Evolutionary conservation across 257 asterid genomes (phyloP).

Genomic region (Apocynum venetum): DNA sequence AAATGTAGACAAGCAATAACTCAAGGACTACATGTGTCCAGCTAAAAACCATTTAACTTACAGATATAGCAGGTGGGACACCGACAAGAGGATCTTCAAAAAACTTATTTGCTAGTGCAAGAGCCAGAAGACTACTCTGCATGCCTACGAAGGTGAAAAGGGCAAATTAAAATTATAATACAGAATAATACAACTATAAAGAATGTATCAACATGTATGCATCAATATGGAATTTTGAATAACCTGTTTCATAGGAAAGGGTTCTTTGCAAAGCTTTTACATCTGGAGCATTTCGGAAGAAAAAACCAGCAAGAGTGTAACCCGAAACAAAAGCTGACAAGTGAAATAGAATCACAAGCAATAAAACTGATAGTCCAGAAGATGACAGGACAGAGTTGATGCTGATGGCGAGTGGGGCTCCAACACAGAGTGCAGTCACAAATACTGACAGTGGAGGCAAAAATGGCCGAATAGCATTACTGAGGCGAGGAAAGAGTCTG

Average conservation of each 20-base stretch:
- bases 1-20: neutral
- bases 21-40: neutral
- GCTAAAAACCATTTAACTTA: slow-evolving; percentile 32
- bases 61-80: slow-evolving; percentile 96
- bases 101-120: slow-evolving; percentile 86
- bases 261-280: slow-evolving; percentile 90
- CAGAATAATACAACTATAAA: neutral
- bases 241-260: slow-evolving; percentile 91
- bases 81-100: slow-evolving; percentile 89
- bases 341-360: slow-evolving; percentile 82
- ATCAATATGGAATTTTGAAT: neutral
- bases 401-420: slow-evolving; percentile 81
- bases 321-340: slow-evolving; percentile 73
- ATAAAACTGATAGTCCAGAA: slow-evolving; percentile 78
- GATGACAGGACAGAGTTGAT: slow-evolving; percentile 63
- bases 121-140: slow-evolving; percentile 99
- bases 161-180: neutral
- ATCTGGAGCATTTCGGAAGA: slow-evolving; percentile 56
- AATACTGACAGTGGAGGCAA: slow-evolving; percentile 48
- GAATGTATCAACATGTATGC: neutral
- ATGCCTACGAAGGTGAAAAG: slow-evolving; percentile 47
- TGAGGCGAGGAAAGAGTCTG: slow-evolving; percentile 72
- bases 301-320: slow-evolving; percentile 52
- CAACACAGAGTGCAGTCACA: slow-evolving; percentile 57
- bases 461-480: slow-evolving; percentile 48